Percentiles rank a stretch among this genome's conserved stretches.
These are phyloP conservation scores for Ilex asprella DNA, from an alignment of 257 asterid genomes.

Conservation along the genomic window DNA sequence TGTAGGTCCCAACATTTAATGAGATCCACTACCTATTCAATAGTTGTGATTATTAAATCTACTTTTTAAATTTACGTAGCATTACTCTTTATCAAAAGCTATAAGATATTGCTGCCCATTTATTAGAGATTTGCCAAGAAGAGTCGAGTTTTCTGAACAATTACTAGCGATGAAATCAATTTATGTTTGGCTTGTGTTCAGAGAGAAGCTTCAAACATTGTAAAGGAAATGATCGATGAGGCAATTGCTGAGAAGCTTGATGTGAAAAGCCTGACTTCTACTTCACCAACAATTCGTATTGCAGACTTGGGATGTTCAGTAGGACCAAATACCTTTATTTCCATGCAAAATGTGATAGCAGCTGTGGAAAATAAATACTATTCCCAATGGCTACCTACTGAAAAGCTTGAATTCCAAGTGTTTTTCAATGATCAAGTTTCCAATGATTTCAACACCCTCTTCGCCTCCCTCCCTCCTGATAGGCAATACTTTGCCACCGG, in stretches of 20 bases:
- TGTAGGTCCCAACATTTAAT: too few relatives aligned
- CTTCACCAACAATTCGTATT: conserved; percentile 4
- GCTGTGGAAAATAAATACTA: conserved; percentile 3
- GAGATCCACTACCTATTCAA: too few relatives aligned
- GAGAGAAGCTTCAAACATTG: neutral
- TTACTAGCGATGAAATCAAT: too few relatives aligned
- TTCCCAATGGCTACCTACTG: neutral
- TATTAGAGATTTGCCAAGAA: too few relatives aligned
- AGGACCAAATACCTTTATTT: conserved; percentile 18
- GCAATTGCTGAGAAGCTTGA: conserved; percentile 6
- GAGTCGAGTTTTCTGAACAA: too few relatives aligned
- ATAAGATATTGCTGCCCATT: too few relatives aligned
- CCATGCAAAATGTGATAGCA: conserved; percentile 9
- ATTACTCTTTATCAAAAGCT: too few relatives aligned
- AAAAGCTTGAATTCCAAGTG: conserved; percentile 10
- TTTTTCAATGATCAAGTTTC: conserved; percentile 14
- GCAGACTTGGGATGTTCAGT: conserved; percentile 20
- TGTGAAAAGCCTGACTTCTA: neutral
- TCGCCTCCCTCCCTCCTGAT: conserved; percentile 1
- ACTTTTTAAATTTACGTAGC: too few relatives aligned
- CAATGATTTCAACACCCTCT: conserved; percentile 22
- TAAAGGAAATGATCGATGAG: neutral
- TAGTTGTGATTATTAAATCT: too few relatives aligned
- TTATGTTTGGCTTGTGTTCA: neutral
- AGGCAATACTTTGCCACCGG: conserved; percentile 1